Evolutionary conservation across 306 rosid genomes (phyloP).

Genomic region (Psophocarpus tetragonolobus): DNA sequence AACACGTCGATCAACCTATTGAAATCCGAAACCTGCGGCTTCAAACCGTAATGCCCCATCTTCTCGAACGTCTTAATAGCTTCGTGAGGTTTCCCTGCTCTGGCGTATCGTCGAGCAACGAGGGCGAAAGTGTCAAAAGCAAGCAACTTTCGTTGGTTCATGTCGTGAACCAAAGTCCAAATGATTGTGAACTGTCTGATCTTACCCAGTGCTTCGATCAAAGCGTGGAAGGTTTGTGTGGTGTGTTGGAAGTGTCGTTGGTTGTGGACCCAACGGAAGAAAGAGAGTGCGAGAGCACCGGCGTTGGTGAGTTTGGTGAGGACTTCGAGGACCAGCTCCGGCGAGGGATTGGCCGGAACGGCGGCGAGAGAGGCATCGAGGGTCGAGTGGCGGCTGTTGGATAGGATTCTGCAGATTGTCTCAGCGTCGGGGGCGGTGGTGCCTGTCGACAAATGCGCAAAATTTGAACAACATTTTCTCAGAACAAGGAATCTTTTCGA

Average conservation of each 20-base stretch:
- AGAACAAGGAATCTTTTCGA: slow-evolving; percentile 34
- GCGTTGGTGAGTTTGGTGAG: slow-evolving; percentile 76
- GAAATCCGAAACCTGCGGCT: slow-evolving; percentile 58
- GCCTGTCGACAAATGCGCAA: slow-evolving; percentile 3
- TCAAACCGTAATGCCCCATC: slow-evolving; percentile 69
- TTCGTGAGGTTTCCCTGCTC: slow-evolving; percentile 62
- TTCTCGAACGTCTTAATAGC: slow-evolving; percentile 68
- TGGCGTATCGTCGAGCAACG: slow-evolving; percentile 64
- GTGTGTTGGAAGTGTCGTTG: slow-evolving; percentile 58
- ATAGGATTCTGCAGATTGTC: slow-evolving; percentile 52
- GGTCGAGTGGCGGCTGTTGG: slow-evolving; percentile 37
- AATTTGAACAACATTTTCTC: slow-evolving; percentile 7
- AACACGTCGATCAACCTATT: slow-evolving; percentile 66
- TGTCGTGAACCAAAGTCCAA: slow-evolving; percentile 75
- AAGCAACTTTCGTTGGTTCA: slow-evolving; percentile 58
- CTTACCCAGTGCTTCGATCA: slow-evolving; percentile 83
- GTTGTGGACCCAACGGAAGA: slow-evolving; percentile 86
- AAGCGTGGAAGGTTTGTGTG: slow-evolving; percentile 55
- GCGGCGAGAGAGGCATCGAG: slow-evolving; percentile 43
- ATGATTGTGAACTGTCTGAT: slow-evolving; percentile 76
- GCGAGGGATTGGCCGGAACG: slow-evolving; percentile 41
- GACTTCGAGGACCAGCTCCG: slow-evolving; percentile 56
- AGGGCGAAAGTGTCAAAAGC: slow-evolving; percentile 61
- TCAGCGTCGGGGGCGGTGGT: slow-evolving; percentile 39
- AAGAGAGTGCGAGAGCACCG: slow-evolving; percentile 70